Percentiles rank a stretch among this genome's conserved stretches.
These are phyloP conservation scores for Leccinum cinnamomeum DNA, from an alignment of 1,284 basidiomycete genomes.

Conservation along the genomic window DNA sequence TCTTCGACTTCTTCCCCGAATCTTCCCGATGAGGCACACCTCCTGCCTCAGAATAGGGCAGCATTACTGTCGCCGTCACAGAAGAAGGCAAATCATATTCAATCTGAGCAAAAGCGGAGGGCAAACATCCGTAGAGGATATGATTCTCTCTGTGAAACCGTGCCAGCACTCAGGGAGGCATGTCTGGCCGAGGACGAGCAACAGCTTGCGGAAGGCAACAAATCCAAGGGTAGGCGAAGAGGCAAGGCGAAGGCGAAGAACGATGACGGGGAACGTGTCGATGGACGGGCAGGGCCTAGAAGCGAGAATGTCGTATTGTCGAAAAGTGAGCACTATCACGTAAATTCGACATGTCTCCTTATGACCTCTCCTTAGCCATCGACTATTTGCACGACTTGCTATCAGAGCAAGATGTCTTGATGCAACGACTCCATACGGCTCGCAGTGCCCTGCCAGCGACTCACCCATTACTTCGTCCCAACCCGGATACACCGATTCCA, in stretches of 20 bases:
- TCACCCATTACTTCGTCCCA: slow-evolving; percentile 50
- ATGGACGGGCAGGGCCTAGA: slow-evolving; percentile 79
- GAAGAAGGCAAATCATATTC: slow-evolving; percentile 93
- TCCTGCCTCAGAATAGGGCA: slow-evolving; percentile 18
- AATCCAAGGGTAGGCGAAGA: slow-evolving; percentile 28
- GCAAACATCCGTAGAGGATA: slow-evolving; percentile 88
- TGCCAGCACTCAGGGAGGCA: slow-evolving; percentile 78
- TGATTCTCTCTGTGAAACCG: slow-evolving; percentile 77
- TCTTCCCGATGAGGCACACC: slow-evolving; percentile 18
- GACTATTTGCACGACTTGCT: slow-evolving; percentile 74
- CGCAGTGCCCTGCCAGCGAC: slow-evolving; percentile 51
- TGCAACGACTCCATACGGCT: slow-evolving; percentile 60
- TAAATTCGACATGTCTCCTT: slow-evolving; percentile 3
- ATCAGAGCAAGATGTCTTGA: slow-evolving; percentile 52
- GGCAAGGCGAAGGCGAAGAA: slow-evolving; percentile 34
- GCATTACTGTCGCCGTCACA: slow-evolving; percentile 72
- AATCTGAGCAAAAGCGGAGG: slow-evolving; percentile 87
- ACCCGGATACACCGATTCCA: slow-evolving; percentile 39
- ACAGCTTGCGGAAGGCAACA: slow-evolving; percentile 33
- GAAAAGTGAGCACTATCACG: slow-evolving; percentile 61
- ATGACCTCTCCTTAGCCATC: slow-evolving; percentile 58
- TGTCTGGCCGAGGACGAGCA: slow-evolving; percentile 60
- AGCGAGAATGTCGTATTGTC: slow-evolving; percentile 84
- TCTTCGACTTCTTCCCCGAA: slow-evolving; percentile 12
- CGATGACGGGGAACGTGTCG: slow-evolving; percentile 59